These are phyloP conservation scores for Protea cynaroides DNA, from an alignment of 164 flowering plant species.

Conservation along the genomic window DNA sequence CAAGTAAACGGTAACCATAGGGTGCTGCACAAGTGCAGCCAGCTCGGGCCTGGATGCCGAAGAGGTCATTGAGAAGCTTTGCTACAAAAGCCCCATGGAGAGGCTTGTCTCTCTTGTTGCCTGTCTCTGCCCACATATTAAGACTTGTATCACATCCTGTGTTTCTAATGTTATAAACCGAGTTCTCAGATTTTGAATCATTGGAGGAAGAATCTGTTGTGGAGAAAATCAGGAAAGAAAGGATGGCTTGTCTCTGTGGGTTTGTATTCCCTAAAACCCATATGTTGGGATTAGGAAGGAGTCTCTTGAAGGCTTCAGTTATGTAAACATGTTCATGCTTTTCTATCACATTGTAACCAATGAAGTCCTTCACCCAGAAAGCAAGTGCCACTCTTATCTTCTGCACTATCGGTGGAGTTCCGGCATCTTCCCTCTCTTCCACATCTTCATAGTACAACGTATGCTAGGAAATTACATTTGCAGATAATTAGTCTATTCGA, in stretches of 20 bases:
- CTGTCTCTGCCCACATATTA: constrained; percentile 40
- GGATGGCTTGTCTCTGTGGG: constrained; percentile 47
- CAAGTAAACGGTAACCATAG: constrained; percentile 63
- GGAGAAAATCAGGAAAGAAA: constrained; percentile 65
- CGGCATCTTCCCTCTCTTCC: constrained; percentile 81
- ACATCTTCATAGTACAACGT: constrained; percentile 63
- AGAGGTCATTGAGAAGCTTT: constrained; percentile 75
- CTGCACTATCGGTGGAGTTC: constrained; percentile 72
- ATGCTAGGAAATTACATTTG: constrained; percentile 31
- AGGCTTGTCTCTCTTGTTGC: constrained; percentile 47
- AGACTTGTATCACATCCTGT: constrained; percentile 2
- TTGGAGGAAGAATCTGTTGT: constrained; percentile 17
- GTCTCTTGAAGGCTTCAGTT: constrained; percentile 49
- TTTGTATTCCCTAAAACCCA: constrained; percentile 52
- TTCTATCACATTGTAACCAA: constrained; percentile 51
- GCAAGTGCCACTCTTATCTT: constrained; percentile 66
- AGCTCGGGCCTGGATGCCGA: constrained; percentile 83
- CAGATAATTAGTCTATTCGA: not conserved
- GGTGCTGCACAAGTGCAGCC: constrained; percentile 95
- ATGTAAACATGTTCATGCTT: constrained; percentile 33
- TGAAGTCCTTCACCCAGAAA: constrained; percentile 80
- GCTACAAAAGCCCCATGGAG: constrained; percentile 74
- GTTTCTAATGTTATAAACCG: too few relatives aligned
- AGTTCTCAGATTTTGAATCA: not conserved
- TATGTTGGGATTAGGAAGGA: constrained; percentile 49